Conservation (phyloP, 2,329 filamentous ascomycete species). For the Akanthomyces uredinophilus region DNA sequence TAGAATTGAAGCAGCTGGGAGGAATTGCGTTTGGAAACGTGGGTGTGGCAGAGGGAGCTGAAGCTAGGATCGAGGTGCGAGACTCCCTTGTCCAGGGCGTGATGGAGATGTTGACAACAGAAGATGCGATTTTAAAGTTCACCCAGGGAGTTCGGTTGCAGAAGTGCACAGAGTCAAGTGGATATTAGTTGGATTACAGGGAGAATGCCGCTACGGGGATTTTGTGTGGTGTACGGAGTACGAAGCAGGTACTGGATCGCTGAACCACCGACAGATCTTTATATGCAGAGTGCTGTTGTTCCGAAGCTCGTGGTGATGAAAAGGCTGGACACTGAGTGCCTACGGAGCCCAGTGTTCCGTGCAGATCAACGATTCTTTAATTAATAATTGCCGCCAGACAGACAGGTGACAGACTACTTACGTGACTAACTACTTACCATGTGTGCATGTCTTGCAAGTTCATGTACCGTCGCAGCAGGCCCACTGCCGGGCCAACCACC, state of each 20-base stretch:
- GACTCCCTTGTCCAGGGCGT: no score
- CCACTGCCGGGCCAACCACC: slow-evolving; percentile 10
- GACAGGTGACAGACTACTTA: no score
- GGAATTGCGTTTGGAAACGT: not conserved
- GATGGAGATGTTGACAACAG: not conserved
- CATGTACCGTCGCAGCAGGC: not conserved
- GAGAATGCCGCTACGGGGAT: not conserved
- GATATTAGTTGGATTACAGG: not conserved
- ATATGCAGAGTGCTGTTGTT: no score
- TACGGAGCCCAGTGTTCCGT: no score
- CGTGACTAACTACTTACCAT: no score
- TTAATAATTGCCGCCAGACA: no score
- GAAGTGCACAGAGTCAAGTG: not conserved
- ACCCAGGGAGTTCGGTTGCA: not conserved
- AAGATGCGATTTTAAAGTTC: not conserved
- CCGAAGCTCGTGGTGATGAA: no score
- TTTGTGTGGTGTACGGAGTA: no score
- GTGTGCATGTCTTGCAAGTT: not conserved
- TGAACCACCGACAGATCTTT: no score
- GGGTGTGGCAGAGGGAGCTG: not conserved
- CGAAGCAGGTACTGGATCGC: no score
- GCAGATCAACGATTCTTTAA: no score
- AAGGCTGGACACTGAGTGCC: no score
- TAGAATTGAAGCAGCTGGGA: not conserved
- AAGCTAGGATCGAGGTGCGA: not conserved